Base-by-base conservation (phyloP, 495 filamentous ascomycete genomes). In the Daldinia loculata region DNA sequence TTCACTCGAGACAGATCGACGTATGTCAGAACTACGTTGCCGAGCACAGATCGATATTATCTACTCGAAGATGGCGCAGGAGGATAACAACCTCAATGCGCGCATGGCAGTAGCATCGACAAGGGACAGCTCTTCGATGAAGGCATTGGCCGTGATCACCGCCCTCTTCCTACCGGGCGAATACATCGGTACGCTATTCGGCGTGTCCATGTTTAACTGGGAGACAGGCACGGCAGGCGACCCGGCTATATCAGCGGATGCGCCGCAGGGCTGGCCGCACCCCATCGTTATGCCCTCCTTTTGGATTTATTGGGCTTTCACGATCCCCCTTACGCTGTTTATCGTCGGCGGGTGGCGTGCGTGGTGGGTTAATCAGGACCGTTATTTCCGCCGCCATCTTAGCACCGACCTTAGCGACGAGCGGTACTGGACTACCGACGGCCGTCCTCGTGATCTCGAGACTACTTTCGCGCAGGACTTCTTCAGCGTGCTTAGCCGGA, bases 31-130 rank as follows among this genome's bases (percentile, higher is more conserved):
- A 60, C 48, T 77, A 5, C 59, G 77, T 4, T 78, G 76, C 45
- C 70, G 76, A n/a, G 76, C 77, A 6, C 77, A 78, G 57, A 79
- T 78, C 39, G 77, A 79, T 48, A 78, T 79, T 29, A 79, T 79
- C 56, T 79, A 74, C 55, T 75, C 76, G 41, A 79, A 76, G 69
- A 76, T 79, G 69, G 75, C 75, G 43, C 76, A 78, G 30, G 77
- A 79, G 36, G 77, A 79, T 32, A 79, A 79, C 58, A 78, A 76
- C 38, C 70, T 79, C 38, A 76, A 74, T 55, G 76, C 76, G 45
- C 75, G 76, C 26, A 79, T 79, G 77, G 77, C 77, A 1, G 76
- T 79, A n/a, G 76, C 77, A 1, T 78, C 77, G 6, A 79, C 76
- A 3, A 72, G 77, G 12, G 77, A 79, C 56, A 76, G 71, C 38